Evolutionary conservation across 768 basidiomycete genomes (phyloP), one percentile per base, ranked within the genome.

Genomic region (Leccinum pellstonianum): DNA sequence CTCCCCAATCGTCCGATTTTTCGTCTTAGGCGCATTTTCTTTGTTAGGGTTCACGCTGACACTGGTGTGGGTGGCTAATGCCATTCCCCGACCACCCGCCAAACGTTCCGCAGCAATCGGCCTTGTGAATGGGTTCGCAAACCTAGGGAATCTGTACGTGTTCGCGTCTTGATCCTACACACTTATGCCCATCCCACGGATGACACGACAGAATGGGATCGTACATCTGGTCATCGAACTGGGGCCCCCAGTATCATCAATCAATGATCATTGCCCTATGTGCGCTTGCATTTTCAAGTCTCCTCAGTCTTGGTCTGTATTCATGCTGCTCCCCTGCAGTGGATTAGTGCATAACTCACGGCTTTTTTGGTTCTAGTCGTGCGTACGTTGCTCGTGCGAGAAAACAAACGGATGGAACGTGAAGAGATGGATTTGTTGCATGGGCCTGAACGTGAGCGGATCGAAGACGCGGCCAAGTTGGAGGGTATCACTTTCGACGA

Each of bases 221-320:
- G 0, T 87, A 81, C 64, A 78, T 80, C 0, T 88, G 86, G 86
- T 82, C 82, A 64, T 66, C 81, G 3, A 66, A 68, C n/a, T 88
- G 86, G 85, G 77, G 83, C 8, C 86, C 86, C 1, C 64, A 78
- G 60, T 88, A 87, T 64, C 85, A 85, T 52, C 85, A 76, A 47
- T 84, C 84, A 0, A 84, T 87, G 83, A 75, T 76, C 43, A 84
- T 88, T 54, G 75, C 74, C 7, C 61, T 79, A 21, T 71, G 68
- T 11, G 64, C 73, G 14, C 65, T 81, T 12, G 66, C 62, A 3
- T 60, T 79, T 19, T 63, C 72, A 38, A 67, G 70, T 6, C 47
- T 68, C 1, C 69, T 81, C 17, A 68, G 75, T 15, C 49, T 77
- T 9, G 61, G 79, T 81, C 41, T 57, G 73, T 67, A 19, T 51